Base-by-base conservation (phyloP, 768 basidiomycete species). In the Gymnopilus junonius region DNA sequence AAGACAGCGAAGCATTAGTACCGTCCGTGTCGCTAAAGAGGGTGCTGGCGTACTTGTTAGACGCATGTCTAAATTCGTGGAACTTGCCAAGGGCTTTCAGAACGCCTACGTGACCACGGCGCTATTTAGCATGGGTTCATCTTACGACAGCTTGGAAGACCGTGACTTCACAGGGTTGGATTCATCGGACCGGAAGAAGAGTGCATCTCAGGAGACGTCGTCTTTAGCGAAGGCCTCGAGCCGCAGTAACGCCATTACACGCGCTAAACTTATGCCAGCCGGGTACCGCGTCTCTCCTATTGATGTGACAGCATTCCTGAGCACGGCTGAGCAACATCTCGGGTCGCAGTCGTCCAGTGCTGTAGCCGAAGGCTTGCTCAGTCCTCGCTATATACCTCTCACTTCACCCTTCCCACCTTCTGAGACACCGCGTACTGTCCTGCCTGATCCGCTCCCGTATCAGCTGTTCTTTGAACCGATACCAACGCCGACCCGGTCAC, bases 61-160 rank as follows among this genome's bases (percentile, higher is more conserved):
- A 39, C 74, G 70, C 42, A 68, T 79, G 58, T 63, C 70, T 15
- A 77, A 76, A 50, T 71, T 88, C 50, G 72, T 88, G 42, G 83
- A 81, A 68, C 75, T 84, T 0, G 88, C 87, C 7, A 81, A 80
- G 61, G 82, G 82, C 11, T 77, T 90, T 67, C 88, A 90, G 71
- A 78, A 76, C 20, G 85, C 83, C 35, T 89, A 88, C 65, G 80
- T 88, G 62, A 74, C 77, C 46, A 83, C 85, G 32, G 81, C 87
- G 5, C 73, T 84, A 70, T 85, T 84, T 71, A 72, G 80, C 29
- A 78, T 80, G 15, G 62, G 70, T 17, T 65, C 68, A 25, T 67
- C 74, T 20, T 58, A 76, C 66, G 70, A 70, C 68, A 70, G 45
- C 58, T 73, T 48, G 62, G 77, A 68, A 64, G 67, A 67, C 32